Percentiles rank a stretch among this genome's conserved stretches.
phyloP scores from a whole-genome alignment of 805 yeast genomes.

The Maudiozyma saulgeensis region DNA sequence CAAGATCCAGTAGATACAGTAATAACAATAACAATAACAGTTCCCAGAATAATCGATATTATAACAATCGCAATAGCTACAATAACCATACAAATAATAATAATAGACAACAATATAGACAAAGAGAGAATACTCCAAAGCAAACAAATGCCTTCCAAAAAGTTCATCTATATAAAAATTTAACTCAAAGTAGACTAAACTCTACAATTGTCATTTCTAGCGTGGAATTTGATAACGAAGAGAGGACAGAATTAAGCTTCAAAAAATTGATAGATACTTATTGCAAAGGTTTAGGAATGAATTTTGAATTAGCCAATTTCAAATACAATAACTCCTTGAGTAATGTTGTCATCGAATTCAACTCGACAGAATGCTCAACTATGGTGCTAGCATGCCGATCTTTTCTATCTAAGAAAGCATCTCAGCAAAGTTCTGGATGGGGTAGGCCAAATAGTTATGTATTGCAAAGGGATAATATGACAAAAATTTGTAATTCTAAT shows the following conservation, averaged over 20 bases:
- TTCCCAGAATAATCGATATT: not conserved
- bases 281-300: not conserved
- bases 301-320: not conserved
- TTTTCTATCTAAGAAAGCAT: constrained; percentile 13
- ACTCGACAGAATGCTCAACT: constrained; percentile 12
- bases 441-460: constrained; percentile 21
- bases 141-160: constrained; percentile 4
- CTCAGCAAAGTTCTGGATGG: constrained; percentile 10
- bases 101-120: not conserved
- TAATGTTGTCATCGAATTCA: constrained; percentile 11
- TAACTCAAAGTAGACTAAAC: constrained; percentile 6
- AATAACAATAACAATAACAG: not conserved
- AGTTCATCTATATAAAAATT: constrained; percentile 4
- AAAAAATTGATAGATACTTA: constrained; percentile 4
- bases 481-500: constrained; percentile 14
- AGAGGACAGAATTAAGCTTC: constrained; percentile 1
- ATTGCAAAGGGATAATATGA: constrained; percentile 13
- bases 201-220: constrained; percentile 3
- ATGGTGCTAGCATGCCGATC: constrained; percentile 17
- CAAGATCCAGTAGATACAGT: not conserved
- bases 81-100: not conserved
- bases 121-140: not conserved
- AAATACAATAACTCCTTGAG: not conserved
- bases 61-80: not conserved
- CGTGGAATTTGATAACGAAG: not conserved